A percentile compares a stretch with the other conserved stretches of the same genome.
Evolutionary conservation across 2,329 filamentous ascomycete genomes (phyloP).

Genomic region (Pestalotiopsis sp.): DNA sequence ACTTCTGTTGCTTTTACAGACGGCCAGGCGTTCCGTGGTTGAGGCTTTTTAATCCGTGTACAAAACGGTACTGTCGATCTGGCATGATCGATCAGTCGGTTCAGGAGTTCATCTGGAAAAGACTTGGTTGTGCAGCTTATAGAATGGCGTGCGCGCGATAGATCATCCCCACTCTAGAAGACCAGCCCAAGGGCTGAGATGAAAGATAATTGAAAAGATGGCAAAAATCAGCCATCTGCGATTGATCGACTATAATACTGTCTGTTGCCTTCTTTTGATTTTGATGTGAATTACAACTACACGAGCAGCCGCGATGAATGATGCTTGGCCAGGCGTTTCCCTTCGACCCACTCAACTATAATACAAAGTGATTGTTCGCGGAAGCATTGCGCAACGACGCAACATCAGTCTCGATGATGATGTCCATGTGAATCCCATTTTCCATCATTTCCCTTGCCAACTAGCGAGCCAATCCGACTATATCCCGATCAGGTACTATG

Average conservation of each 20-base stretch:
- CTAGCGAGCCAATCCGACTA: not conserved
- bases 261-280: too few species aligned
- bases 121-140: not conserved
- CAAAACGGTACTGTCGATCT: slow-evolving; percentile 2
- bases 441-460: not conserved
- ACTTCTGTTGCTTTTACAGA: not conserved
- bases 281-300: too few species aligned
- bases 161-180: slow-evolving; percentile 3
- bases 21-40: slow-evolving; percentile 11
- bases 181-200: slow-evolving; percentile 9
- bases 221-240: not conserved
- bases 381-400: too few species aligned
- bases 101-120: slow-evolving; percentile 16
- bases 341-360: too few species aligned
- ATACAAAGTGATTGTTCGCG: too few species aligned
- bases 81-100: slow-evolving; percentile 10
- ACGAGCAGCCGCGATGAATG: too few species aligned
- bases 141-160: slow-evolving; percentile 1
- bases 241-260: not conserved
- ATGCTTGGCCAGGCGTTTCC: too few species aligned
- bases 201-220: slow-evolving; percentile 13
- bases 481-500: not conserved
- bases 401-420: too few species aligned
- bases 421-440: too few species aligned
- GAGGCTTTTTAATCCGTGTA: not conserved